A percentile compares a stretch with the other conserved stretches of the same genome.
These are phyloP conservation scores for Aureobasidium sp. DNA, from an alignment of 2,329 filamentous ascomycete species.

Conservation along the genomic window DNA sequence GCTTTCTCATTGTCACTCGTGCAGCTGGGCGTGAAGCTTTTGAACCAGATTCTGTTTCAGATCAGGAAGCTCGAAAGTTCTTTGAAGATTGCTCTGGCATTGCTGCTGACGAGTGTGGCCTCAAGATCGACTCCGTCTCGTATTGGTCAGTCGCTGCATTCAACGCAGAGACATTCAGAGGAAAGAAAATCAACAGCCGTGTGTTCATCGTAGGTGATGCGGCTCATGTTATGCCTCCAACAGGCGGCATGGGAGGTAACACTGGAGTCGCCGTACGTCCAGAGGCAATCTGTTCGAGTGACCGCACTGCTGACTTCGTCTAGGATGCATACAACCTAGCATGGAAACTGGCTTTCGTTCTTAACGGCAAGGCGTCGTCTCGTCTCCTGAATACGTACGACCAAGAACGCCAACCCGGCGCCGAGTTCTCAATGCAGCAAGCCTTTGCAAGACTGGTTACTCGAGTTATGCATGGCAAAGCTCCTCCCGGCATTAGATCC, in stretches of 20 bases:
- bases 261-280: background rate
- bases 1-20: constrained; percentile 18
- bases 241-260: background rate
- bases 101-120: background rate
- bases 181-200: background rate
- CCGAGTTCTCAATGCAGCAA: background rate
- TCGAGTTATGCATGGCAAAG: background rate
- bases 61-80: background rate
- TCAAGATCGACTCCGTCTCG: constrained; percentile 3
- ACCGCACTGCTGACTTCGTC: background rate
- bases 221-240: constrained; percentile 21
- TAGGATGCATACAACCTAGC: constrained; percentile 31
- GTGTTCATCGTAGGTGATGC: constrained; percentile 26
- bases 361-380: constrained; percentile 15
- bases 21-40: constrained; percentile 6
- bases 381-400: background rate
- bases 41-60: background rate
- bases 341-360: constrained; percentile 29
- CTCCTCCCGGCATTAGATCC: background rate
- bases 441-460: background rate
- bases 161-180: background rate
- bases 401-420: background rate
- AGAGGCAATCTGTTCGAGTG: too few relatives aligned
- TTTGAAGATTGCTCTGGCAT: constrained; percentile 8
- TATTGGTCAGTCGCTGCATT: constrained; percentile 7